Evolutionary conservation across 176 grass and related monocot genomes (phyloP), one percentile per base, ranked within the genome.

Genomic region (Chrysopogon serrulatus): DNA sequence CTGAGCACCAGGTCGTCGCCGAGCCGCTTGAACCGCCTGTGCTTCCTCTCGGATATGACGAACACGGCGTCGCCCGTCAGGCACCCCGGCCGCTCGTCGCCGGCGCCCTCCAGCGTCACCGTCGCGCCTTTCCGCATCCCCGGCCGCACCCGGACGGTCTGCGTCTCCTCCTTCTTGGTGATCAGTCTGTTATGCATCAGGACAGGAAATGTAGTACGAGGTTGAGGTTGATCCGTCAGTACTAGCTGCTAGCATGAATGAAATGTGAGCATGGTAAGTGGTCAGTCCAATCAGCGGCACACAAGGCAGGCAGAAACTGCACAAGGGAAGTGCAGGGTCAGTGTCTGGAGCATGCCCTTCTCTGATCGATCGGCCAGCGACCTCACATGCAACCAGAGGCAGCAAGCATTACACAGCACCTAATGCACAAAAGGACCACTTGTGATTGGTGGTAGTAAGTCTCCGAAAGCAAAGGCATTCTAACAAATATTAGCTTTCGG

Each of bases 1-100:
- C 91, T 84, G n/a, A 98, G 89, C 71, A 98, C 92, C 67, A 98
- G 84, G 82, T 98, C 92, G 72, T 95, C 87, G 40, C 89, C 95
- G 2, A 84, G 85, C 73, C 92, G 77, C 92, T 98, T 98, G 90
- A 95, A 98, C 60, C 87, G 18, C 21, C 37, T 43, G 79, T 95
- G 95, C 76, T 23, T 88, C 90, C 59, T 90, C 44, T 95, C 92
- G 0, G 84, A 81, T 4, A 98, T 71, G 48, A 78, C 82, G 72
- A 90, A 86, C 73, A 88, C 83, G 78, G 94, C 74, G 81, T 98
- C 92, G 65, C 90, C 89, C 1, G 92, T 63, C 16, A 95, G 85
- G 83, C 74, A 90, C 16, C 95, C 95, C 28, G 87, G 92, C 45
- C 84, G 85, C 88, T 98, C 91, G 26, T 95, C 87, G 51, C 92